Conservation (phyloP, 202 grass and related monocot genomes). For the Bolboschoenoplectus hybrid region DNA sequence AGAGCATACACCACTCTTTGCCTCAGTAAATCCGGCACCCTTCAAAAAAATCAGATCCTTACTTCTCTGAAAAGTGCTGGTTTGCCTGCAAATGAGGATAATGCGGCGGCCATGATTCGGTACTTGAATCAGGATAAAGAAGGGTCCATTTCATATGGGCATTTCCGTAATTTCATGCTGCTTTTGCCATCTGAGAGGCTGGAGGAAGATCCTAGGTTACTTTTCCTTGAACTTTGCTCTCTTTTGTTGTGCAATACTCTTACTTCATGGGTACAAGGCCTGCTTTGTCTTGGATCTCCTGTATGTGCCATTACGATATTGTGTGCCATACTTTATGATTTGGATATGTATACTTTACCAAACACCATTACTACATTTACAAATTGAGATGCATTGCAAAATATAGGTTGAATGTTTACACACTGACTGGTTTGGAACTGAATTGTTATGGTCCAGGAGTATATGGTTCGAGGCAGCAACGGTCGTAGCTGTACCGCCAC, state of each 20-base stretch:
- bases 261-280: not conserved
- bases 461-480: constrained; percentile 99
- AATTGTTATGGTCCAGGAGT: constrained; percentile 54
- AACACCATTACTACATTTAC: not conserved
- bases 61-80: constrained; percentile 79
- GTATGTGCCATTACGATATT: not conserved
- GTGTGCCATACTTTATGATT: not conserved
- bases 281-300: not conserved
- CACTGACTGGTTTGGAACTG: constrained; percentile 32
- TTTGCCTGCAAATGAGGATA: constrained; percentile 89
- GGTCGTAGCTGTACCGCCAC: constrained; percentile 78
- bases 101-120: constrained; percentile 89
- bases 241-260: not conserved
- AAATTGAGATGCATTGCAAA: not conserved
- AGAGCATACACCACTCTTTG: constrained; percentile 90
- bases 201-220: constrained; percentile 97
- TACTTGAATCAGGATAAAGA: constrained; percentile 83
- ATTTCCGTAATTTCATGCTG: constrained; percentile 99
- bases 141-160: constrained; percentile 90
- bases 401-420: not conserved
- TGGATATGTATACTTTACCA: not conserved
- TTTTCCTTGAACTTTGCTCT: not conserved
- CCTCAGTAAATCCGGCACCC: constrained; percentile 95
- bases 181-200: constrained; percentile 95
- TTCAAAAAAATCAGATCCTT: constrained; percentile 94